phyloP scores from a whole-genome alignment of 179 eudicot species.

The Beta lomatogona region DNA sequence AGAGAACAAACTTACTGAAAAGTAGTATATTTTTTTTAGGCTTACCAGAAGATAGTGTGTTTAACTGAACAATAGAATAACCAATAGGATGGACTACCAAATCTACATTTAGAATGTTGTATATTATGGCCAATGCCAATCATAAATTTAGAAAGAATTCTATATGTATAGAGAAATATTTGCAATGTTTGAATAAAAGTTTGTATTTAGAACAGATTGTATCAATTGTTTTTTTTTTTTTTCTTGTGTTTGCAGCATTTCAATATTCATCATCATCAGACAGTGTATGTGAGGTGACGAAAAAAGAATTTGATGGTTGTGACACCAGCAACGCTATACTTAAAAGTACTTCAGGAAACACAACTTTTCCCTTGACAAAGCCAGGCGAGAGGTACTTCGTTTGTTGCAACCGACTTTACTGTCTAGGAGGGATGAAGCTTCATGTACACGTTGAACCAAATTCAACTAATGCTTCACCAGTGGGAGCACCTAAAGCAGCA shows the following conservation, averaged over 20 bases:
- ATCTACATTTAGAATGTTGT: no score
- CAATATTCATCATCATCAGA: constrained; percentile 48
- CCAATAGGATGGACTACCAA: no score
- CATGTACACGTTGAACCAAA: constrained; percentile 40
- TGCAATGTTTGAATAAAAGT: no score
- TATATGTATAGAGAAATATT: no score
- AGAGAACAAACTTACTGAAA: no score
- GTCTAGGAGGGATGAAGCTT: constrained; percentile 76
- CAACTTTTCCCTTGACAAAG: constrained; percentile 44
- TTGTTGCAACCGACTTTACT: constrained; percentile 55
- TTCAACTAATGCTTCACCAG: constrained; percentile 28
- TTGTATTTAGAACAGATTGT: neutral
- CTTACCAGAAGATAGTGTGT: no score
- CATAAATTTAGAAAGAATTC: no score
- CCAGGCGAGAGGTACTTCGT: constrained; percentile 66
- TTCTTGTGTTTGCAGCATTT: constrained; percentile 43
- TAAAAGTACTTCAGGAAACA: constrained; percentile 55
- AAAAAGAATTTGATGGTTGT: constrained; percentile 46
- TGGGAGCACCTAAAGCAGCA: constrained; percentile 28
- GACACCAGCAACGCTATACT: constrained; percentile 52
- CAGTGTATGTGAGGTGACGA: constrained; percentile 49
- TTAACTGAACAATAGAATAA: no score
- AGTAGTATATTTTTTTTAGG: no score
- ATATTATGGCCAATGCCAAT: no score
- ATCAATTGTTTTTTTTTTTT: neutral